Percentiles rank a stretch among this genome's conserved stretches.
Evolutionary conservation across 129 eudicot species (phyloP).

Genomic region (Saussurea involucrata): DNA sequence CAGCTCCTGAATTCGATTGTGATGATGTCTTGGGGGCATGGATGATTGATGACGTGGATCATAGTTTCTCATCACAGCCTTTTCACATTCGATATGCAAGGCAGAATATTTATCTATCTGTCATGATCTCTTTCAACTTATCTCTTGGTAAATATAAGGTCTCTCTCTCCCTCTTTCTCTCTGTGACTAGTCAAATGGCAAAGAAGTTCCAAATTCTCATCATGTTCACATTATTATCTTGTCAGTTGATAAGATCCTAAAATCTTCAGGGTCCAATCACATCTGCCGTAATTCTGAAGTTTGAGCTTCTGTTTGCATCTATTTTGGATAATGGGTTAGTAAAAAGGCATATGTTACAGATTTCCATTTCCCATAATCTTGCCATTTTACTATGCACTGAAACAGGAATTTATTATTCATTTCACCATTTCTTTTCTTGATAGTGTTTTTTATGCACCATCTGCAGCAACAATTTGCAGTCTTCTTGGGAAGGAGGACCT

Average conservation of each 20-base stretch:
- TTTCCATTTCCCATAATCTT: background rate
- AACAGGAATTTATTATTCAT: conserved; percentile 1
- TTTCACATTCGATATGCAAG: conserved; percentile 77
- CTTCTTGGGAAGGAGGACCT: conserved; percentile 49
- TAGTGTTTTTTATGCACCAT: conserved; percentile 17
- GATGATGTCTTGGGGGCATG: conserved; percentile 64
- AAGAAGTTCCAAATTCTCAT: conserved; percentile 1
- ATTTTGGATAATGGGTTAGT: conserved; percentile 56
- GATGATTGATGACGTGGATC: conserved; percentile 75
- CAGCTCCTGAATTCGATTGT: conserved; percentile 70
- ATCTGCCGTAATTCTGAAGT: conserved; percentile 66
- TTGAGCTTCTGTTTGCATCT: conserved; percentile 73
- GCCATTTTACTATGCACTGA: background rate
- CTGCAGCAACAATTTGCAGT: conserved; percentile 49
- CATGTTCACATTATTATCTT: background rate
- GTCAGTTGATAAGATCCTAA: conserved; percentile 7
- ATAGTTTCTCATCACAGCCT: conserved; percentile 79
- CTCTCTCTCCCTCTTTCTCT: background rate
- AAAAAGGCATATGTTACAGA: conserved; percentile 1
- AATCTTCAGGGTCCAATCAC: conserved; percentile 53
- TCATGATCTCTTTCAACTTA: conserved; percentile 68
- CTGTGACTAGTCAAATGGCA: background rate
- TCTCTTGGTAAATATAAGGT: conserved; percentile 60
- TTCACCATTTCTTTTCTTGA: background rate
- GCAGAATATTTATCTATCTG: conserved; percentile 65